Conservation (phyloP, 2,329 filamentous ascomycete genomes). For the Claviceps citrina region DNA sequence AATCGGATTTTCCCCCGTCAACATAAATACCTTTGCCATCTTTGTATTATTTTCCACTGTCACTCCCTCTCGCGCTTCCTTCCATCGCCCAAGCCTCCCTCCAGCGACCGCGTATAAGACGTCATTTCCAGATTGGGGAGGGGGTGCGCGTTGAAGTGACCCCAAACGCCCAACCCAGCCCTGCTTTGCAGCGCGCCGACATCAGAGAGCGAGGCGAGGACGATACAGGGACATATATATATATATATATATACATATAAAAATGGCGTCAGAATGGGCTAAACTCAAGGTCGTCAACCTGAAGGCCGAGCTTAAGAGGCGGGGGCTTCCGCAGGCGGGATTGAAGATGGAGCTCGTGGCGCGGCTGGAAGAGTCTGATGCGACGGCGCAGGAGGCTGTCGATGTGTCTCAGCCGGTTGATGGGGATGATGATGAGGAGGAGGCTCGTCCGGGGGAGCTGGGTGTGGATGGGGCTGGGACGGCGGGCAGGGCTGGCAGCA, state of each 20-base stretch:
- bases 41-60: too few species aligned
- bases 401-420: background rate
- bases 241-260: too few species aligned
- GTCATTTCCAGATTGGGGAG: too few species aligned
- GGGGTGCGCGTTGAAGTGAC: too few species aligned
- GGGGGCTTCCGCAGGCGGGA: conserved; percentile 53
- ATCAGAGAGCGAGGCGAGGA: background rate
- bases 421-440: background rate
- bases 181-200: too few species aligned
- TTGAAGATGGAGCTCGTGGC: conserved; percentile 58
- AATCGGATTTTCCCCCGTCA: too few species aligned
- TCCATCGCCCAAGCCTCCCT: too few species aligned
- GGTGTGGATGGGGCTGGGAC: conserved; percentile 1
- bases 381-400: background rate
- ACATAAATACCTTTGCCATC: too few species aligned
- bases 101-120: too few species aligned
- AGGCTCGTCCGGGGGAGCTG: background rate
- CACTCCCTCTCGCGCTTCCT: too few species aligned
- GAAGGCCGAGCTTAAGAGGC: conserved; percentile 56
- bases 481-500: background rate
- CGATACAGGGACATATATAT: background rate
- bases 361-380: conserved; percentile 32
- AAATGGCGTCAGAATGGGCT: conserved; percentile 37
- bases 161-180: too few species aligned
- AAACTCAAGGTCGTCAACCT: conserved; percentile 60